phyloP scores from a whole-genome alignment of 2,329 filamentous ascomycete genomes.

The Fusarium lyarnte region DNA sequence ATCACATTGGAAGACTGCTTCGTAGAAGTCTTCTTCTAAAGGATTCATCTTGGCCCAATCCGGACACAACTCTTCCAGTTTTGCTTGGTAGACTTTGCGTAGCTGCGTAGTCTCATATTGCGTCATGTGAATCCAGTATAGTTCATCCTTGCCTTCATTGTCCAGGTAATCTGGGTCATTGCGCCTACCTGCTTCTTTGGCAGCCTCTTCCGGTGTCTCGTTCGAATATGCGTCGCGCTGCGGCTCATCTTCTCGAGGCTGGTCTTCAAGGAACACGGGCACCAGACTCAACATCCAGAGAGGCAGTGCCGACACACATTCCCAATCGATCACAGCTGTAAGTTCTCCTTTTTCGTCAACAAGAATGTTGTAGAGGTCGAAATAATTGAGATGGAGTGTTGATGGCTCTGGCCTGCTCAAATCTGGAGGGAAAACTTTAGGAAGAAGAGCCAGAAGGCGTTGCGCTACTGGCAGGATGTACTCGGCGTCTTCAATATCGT shows the following conservation, averaged over 20 bases:
- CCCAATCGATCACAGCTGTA: background rate
- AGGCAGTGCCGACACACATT: background rate
- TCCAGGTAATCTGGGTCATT: background rate
- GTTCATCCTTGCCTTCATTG: background rate
- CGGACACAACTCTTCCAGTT: background rate
- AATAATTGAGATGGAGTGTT: background rate
- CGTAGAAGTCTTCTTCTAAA: background rate
- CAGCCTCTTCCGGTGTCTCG: background rate
- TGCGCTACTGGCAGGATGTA: conserved; percentile 11
- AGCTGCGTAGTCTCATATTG: background rate
- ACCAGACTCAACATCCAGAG: background rate
- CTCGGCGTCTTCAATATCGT: conserved; percentile 47
- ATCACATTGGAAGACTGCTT: background rate
- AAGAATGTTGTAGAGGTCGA: background rate
- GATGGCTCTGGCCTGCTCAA: background rate
- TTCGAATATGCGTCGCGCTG: background rate
- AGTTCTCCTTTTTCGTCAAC: background rate
- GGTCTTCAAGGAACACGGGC: background rate
- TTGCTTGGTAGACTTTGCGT: background rate
- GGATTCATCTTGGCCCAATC: background rate
- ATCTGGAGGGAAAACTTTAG: background rate
- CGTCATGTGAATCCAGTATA: background rate
- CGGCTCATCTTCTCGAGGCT: background rate
- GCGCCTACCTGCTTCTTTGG: background rate
- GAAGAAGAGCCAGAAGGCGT: background rate